Base-by-base conservation (phyloP, 176 grass and related monocot species). In the Oryza nivara region DNA sequence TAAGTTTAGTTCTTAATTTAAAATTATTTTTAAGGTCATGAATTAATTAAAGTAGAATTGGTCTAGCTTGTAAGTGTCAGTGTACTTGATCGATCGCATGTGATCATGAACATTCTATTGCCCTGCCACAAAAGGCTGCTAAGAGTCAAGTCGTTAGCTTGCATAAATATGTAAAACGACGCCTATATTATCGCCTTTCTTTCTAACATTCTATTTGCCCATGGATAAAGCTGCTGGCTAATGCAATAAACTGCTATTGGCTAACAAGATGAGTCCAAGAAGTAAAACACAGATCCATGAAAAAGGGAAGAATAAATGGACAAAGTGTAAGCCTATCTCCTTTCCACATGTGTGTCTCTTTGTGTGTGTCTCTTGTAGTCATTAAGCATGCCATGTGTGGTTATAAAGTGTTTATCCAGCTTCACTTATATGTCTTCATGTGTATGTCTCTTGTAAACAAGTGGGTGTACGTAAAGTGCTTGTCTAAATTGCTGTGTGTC, bases 401-500 rank as follows among this genome's bases (percentile, higher is more conserved):
- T 73, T 60, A 80, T 80, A 89, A 89, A 89, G 87, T 69, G 82
- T 71, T 75, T 49, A 89, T 80, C 76, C 58, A 69, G 76, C 76
- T 85, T 10, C 65, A 80, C 67, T 45, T 60, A 56, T 22, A 70
- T 85, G 87, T 85, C 87, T 36, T 9, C 20, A 75, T 85, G 65
- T 89, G 76, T 23, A 49, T 85, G 82, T 85, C 87, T 75, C 48
- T 74, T 89, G 45, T 40, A 75, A 80, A 20, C 22, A 80, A 70
- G 71, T 25, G 58, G 58, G 9, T 61, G 20, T n/a, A 61, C 11
- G 80, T 30, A 68, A 85, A 85, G 16, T 12, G 64, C 20, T 65
- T 16, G 44, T 43, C 23, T 32, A 43, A 43, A 60, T 86, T 22
- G 68, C 20, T 74, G 36, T 5, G 60, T 11, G 82, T 80, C 76